Percentiles rank a stretch among this genome's conserved stretches.
Conservation (phyloP, 352 stramenopile species). For the Thraustochytrium striatum region DNA sequence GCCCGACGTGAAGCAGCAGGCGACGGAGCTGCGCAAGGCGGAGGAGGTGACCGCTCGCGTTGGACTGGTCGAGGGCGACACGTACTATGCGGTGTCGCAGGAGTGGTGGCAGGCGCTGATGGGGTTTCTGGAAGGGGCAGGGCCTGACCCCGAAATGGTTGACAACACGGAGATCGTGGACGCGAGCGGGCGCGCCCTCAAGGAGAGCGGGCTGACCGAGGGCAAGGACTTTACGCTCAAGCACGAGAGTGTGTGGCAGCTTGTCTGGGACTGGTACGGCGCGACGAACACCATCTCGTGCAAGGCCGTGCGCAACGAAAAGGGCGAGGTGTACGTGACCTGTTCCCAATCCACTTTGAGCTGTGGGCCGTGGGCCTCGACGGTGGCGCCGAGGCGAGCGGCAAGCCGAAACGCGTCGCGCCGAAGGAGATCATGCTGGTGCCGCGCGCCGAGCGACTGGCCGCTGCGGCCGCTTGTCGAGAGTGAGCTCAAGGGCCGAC, state of each 20-base stretch:
- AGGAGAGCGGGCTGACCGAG: not conserved
- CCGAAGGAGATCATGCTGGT: too few species aligned
- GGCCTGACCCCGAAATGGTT: not conserved
- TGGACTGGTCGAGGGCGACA: not conserved
- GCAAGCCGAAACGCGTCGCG: too few species aligned
- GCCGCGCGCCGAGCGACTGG: too few species aligned
- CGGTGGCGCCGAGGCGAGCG: conserved; percentile 2
- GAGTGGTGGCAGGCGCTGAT: not conserved
- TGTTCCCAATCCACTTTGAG: too few species aligned
- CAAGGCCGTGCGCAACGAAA: not conserved
- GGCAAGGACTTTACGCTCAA: not conserved
- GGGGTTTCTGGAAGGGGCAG: not conserved
- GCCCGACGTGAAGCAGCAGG: too few species aligned
- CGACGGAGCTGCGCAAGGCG: too few species aligned
- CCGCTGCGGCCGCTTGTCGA: too few species aligned
- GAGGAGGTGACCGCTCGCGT: too few species aligned
- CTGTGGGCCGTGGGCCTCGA: too few species aligned
- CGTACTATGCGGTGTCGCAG: not conserved
- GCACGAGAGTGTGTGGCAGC: conserved; percentile 3
- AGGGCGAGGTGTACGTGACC: conserved; percentile 6
- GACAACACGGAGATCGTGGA: conserved; percentile 9
- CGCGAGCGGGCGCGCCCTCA: not conserved
- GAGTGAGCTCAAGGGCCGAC: too few species aligned
- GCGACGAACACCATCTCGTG: not conserved
- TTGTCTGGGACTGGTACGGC: not conserved